phyloP scores from a whole-genome alignment of 2,329 filamentous ascomycete genomes.

The Neofusicoccum sp. region DNA sequence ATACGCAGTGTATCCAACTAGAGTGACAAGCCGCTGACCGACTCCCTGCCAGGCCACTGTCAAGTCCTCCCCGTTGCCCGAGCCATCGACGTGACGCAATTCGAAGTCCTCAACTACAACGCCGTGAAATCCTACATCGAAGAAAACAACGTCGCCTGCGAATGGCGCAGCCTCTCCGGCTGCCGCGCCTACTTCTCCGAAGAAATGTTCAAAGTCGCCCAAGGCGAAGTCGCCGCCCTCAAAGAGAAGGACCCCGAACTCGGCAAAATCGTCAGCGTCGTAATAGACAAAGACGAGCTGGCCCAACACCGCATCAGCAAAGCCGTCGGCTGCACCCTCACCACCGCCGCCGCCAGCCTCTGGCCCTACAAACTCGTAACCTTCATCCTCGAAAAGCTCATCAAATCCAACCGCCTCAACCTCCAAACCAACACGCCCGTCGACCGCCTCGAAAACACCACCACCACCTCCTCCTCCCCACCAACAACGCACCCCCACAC shows the following conservation, averaged over 20 bases:
- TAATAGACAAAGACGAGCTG: conserved; percentile 49
- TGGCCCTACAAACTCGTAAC: conserved; percentile 87
- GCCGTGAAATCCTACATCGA: conserved; percentile 62
- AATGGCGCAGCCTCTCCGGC: conserved; percentile 66
- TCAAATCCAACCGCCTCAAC: conserved; percentile 60
- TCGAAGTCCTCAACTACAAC: conserved; percentile 71
- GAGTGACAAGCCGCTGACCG: neutral
- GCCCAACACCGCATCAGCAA: conserved; percentile 51
- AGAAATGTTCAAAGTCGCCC: conserved; percentile 57
- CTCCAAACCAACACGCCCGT: conserved; percentile 75
- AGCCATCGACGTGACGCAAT: conserved; percentile 64
- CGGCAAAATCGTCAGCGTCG: conserved; percentile 44
- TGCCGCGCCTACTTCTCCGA: conserved; percentile 65
- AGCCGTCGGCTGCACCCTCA: conserved; percentile 63
- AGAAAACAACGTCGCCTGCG: conserved; percentile 64
- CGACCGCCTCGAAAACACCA: conserved; percentile 32
- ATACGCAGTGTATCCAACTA: neutral
- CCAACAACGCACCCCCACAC: conserved; percentile 30
- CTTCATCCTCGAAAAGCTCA: conserved; percentile 66
- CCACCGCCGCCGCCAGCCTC: conserved; percentile 66
- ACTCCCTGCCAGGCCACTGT: conserved; percentile 58
- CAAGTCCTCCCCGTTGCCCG: conserved; percentile 69
- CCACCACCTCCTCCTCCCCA: conserved; percentile 23
- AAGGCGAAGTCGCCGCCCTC: conserved; percentile 56
- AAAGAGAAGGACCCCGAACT: conserved; percentile 59